phyloP scores from a whole-genome alignment of 176 grass and related monocot genomes.

The Paspalum vaginatum region DNA sequence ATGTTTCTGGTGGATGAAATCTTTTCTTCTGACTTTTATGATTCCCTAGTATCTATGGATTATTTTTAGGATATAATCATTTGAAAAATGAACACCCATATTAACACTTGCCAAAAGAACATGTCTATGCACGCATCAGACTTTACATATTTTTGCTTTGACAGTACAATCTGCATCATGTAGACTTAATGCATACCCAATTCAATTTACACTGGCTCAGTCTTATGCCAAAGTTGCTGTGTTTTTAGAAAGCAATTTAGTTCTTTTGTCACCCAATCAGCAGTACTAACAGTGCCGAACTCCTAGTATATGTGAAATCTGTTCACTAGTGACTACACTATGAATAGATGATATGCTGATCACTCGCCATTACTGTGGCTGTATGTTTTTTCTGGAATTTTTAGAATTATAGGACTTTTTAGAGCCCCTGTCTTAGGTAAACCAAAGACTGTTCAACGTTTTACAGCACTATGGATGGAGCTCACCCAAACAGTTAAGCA shows the following conservation, averaged over 20 bases:
- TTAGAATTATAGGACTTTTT: too few relatives aligned
- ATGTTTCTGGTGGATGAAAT: constrained; percentile 19
- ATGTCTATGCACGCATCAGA: not conserved
- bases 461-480: too few relatives aligned
- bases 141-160: not conserved
- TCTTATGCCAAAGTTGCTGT: not conserved
- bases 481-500: too few relatives aligned
- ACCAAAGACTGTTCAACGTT: too few relatives aligned
- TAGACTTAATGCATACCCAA: not conserved
- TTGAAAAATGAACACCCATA: constrained; percentile 14
- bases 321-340: constrained; percentile 10
- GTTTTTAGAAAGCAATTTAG: not conserved
- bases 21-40: not conserved
- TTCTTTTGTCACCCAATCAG: not conserved
- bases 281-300: not conserved
- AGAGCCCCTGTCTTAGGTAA: too few relatives aligned
- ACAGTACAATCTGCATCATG: constrained; percentile 3
- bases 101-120: constrained; percentile 2
- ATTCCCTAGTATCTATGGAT: not conserved
- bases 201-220: constrained; percentile 8
- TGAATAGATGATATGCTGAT: constrained; percentile 27
- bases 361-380: not conserved
- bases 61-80: not conserved
- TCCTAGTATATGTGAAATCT: not conserved
- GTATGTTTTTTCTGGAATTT: constrained; percentile 17